A percentile compares a stretch with the other conserved stretches of the same genome.
Evolutionary conservation across 805 yeast species (phyloP).

Genomic region (Barnettozyma sucrosica): DNA sequence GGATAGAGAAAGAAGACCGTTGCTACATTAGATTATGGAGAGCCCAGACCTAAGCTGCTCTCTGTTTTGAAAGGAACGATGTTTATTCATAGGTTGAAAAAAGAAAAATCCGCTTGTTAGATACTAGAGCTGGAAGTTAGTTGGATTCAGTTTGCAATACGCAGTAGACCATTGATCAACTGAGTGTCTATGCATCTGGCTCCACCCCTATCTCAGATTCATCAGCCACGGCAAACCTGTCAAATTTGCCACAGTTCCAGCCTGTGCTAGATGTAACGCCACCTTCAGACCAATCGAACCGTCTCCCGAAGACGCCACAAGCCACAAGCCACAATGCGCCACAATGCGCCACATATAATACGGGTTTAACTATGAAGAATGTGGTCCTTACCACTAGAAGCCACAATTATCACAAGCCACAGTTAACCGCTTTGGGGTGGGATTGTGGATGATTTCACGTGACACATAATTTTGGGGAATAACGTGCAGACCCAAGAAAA

Average conservation of each 20-base stretch:
- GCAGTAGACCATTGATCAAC: too few species aligned
- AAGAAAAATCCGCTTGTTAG: too few species aligned
- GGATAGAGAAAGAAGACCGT: too few species aligned
- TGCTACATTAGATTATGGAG: too few species aligned
- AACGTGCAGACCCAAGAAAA: not conserved
- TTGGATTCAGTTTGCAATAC: too few species aligned
- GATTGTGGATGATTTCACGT: constrained; percentile 16
- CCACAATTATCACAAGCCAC: constrained; percentile 12
- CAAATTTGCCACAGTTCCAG: not conserved
- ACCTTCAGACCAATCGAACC: not conserved
- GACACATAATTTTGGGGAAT: not conserved
- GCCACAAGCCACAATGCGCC: constrained; percentile 8
- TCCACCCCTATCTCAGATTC: not conserved
- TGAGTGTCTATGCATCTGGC: not conserved
- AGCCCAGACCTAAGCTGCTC: too few species aligned
- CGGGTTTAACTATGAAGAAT: not conserved
- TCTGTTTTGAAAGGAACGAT: too few species aligned
- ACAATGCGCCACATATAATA: not conserved
- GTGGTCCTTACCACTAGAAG: not conserved
- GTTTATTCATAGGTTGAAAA: too few species aligned
- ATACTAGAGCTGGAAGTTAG: too few species aligned
- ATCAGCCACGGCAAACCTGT: not conserved
- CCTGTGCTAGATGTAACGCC: not conserved
- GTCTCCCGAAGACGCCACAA: not conserved
- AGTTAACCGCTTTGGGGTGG: constrained; percentile 1